Evolutionary conservation across 768 basidiomycete species (phyloP).

Genomic region (Nidularia pulvinata): DNA sequence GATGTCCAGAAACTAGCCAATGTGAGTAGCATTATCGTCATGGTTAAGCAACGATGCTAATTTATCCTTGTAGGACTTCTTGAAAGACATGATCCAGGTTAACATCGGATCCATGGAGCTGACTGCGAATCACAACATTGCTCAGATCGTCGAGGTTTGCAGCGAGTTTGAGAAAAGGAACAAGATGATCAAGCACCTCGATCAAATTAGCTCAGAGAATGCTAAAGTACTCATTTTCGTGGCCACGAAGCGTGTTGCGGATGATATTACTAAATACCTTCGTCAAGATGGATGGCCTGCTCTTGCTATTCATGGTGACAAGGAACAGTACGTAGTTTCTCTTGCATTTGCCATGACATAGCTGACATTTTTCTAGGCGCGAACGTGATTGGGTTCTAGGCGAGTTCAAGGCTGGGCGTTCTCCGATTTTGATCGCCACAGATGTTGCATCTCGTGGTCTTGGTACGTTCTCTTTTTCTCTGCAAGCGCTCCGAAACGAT

Average conservation of each 20-base stretch:
- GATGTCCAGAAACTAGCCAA: constrained; percentile 98
- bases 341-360: neutral
- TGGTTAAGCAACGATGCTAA: neutral
- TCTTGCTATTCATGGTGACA: constrained; percentile 98
- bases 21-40: constrained; percentile 32
- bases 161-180: constrained; percentile 97
- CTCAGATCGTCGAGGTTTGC: constrained; percentile 95
- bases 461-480: constrained; percentile 74
- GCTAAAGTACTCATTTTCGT: constrained; percentile 99
- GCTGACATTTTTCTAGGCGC: constrained; percentile 45
- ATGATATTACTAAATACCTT: constrained; percentile 97
- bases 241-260: constrained; percentile 95
- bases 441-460: constrained; percentile 99
- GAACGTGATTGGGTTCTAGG: constrained; percentile 99
- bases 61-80: constrained; percentile 69
- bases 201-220: constrained; percentile 94
- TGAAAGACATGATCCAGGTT: constrained; percentile 96
- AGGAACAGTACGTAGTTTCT: constrained; percentile 78
- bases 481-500: constrained; percentile 44
- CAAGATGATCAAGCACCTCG: constrained; percentile 96
- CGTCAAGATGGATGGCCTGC: constrained; percentile 99
- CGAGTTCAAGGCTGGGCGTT: constrained; percentile 98
- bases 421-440: constrained; percentile 97
- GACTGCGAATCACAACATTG: constrained; percentile 97
- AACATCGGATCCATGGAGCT: constrained; percentile 99